A percentile compares a stretch with the other conserved stretches of the same genome.
phyloP scores from a whole-genome alignment of 768 basidiomycete genomes.

The Naematelia encephala region DNA sequence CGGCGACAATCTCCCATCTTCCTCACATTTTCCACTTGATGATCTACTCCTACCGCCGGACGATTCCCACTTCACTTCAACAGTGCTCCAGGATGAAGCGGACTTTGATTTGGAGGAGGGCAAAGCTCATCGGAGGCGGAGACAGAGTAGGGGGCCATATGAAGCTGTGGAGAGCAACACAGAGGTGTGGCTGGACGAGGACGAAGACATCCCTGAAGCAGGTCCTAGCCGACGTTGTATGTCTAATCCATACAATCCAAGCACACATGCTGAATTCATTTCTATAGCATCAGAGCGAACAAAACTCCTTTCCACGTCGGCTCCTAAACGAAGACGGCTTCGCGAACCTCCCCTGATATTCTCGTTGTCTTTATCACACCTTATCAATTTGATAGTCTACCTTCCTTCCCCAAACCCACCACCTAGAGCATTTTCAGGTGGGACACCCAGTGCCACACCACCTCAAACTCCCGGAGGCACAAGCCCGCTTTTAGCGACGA shows the following conservation, averaged over 20 bases:
- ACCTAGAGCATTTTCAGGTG: conserved; percentile 30
- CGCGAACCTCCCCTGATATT: conserved; percentile 37
- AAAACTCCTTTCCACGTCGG: background rate
- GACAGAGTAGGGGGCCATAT: conserved; percentile 12
- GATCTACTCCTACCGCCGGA: conserved; percentile 35
- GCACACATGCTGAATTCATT: too few relatives aligned
- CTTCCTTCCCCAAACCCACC: conserved; percentile 28
- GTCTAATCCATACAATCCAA: background rate
- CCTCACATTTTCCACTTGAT: conserved; percentile 24
- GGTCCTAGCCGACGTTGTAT: background rate
- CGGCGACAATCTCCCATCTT: conserved; percentile 12
- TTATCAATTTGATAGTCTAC: conserved; percentile 24
- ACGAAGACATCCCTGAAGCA: background rate
- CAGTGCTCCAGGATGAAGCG: conserved; percentile 13
- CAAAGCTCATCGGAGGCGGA: conserved; percentile 5
- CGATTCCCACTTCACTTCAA: background rate
- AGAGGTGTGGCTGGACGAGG: conserved; percentile 35
- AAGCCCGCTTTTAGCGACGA: background rate
- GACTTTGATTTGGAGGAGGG: conserved; percentile 28
- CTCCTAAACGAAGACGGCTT: conserved; percentile 4
- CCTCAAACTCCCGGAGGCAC: background rate
- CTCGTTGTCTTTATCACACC: conserved; percentile 28
- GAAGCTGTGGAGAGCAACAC: conserved; percentile 16
- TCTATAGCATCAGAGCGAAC: background rate
- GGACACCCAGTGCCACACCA: conserved; percentile 24